Evolutionary conservation across 352 stramenopile genomes (phyloP).

Genomic region (Phytophthora melonis): DNA sequence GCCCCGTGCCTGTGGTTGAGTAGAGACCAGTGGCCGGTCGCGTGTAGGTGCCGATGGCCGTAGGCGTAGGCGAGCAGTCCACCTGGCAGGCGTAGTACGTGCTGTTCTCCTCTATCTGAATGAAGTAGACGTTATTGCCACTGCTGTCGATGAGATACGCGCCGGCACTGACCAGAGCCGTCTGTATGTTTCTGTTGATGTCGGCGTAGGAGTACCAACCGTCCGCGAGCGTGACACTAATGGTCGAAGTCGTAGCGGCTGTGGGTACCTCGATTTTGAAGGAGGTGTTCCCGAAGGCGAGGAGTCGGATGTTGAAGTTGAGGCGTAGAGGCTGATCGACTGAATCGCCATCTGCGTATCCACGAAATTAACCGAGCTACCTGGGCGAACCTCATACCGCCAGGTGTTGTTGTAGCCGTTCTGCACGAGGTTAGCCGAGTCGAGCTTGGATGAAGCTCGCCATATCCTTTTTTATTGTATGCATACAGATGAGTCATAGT

Average conservation of each 20-base stretch:
- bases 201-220: constrained; percentile 17
- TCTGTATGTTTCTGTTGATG: constrained; percentile 19
- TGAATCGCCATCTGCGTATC: constrained; percentile 6
- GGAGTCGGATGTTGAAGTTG: neutral
- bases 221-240: constrained; percentile 1
- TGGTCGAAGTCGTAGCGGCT: neutral
- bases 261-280: neutral
- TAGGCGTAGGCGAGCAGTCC: constrained; percentile 15
- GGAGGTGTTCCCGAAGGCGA: neutral
- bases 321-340: neutral
- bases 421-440: constrained; percentile 18
- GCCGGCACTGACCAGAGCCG: constrained; percentile 11
- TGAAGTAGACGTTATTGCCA: constrained; percentile 24
- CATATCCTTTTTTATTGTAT: constrained; percentile 14
- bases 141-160: constrained; percentile 19
- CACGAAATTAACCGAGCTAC: constrained; percentile 2
- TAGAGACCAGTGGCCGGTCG: constrained; percentile 27
- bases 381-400: constrained; percentile 9
- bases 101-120: constrained; percentile 19
- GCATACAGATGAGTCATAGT: constrained; percentile 16
- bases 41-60: constrained; percentile 2
- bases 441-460: constrained; percentile 21
- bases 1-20: constrained; percentile 14
- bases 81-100: constrained; percentile 23
- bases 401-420: constrained; percentile 15